Base-by-base conservation (phyloP, 1,284 basidiomycete species). In the Inonotus obliquus region DNA sequence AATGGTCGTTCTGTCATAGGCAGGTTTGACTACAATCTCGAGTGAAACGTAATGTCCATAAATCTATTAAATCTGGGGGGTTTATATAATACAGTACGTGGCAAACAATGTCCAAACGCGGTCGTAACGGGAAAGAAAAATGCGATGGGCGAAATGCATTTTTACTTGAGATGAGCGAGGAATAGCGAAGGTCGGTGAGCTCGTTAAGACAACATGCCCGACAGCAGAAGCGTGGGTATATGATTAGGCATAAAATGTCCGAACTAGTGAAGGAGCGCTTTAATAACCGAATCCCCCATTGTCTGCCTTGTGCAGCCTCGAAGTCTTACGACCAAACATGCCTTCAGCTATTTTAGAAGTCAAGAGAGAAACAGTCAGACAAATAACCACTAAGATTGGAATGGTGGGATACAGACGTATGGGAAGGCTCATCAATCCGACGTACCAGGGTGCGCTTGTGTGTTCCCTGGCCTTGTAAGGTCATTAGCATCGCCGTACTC, bases 311-410 rank as follows among this genome's bases (percentile, higher is more conserved):
- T 72, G 69, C 47, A 76, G 63, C 52, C 79, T 73, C 47, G 81
- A 81, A 6, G 78, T 80, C 69, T 83, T 83, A 37, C 81, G 76
- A 52, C 77, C 71, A 68, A 83, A 81, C 19, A 78, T 79, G 38
- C 79, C 78, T 72, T 81, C 80, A 63, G 81, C 81, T 84, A 67
- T n/a, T 64, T 48, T 57, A 57, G 59, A 61, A 48, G 21, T 6
- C 6, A 47, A 44, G 32, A 32, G 32, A 32, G 19, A 44, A 44
- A 21, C n/a, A 44, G 19, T 44, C 17, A n/a, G 25, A 39, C 9
- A 37, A 55, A 35, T 19, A 35, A 11, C 11, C 14, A 29, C 29
- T 1, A 45, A 7, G 29, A 57, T 37, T 23, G 56, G 14, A 32
- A 57, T 17, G 4, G 29, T 27, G 2, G 51, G 37, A 54, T 19